Conservation (phyloP, 257 asterid species). For the Salvia hispanica region DNA sequence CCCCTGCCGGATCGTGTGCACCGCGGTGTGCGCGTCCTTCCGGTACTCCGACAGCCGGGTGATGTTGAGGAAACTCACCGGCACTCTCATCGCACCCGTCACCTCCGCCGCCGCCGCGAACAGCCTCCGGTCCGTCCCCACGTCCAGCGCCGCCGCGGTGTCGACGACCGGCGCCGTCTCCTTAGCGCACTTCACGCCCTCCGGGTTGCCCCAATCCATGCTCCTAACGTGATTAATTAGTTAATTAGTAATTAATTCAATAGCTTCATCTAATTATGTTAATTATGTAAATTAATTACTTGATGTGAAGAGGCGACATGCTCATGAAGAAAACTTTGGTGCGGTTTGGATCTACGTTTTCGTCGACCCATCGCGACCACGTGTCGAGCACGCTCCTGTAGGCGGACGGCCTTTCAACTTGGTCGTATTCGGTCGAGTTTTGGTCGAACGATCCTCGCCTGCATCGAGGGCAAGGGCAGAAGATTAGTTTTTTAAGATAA, state of each 20-base stretch:
- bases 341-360: slow-evolving; percentile 54
- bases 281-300: slow-evolving; percentile 33
- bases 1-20: slow-evolving; percentile 85
- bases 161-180: slow-evolving; percentile 72
- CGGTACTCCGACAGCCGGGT: slow-evolving; percentile 75
- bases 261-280: too few species aligned
- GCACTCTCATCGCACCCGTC: slow-evolving; percentile 51
- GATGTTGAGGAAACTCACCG: slow-evolving; percentile 63
- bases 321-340: slow-evolving; percentile 83
- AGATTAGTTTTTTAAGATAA: too few species aligned
- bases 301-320: slow-evolving; percentile 98
- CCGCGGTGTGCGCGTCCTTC: slow-evolving; percentile 81
- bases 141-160: slow-evolving; percentile 57
- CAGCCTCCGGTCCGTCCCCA: slow-evolving; percentile 70
- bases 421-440: slow-evolving; percentile 67
- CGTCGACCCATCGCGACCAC: slow-evolving; percentile 77
- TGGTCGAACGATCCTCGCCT: slow-evolving; percentile 79
- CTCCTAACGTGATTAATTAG: slow-evolving; percentile 44
- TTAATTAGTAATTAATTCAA: too few species aligned
- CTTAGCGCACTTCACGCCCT: slow-evolving; percentile 74
- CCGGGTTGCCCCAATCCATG: slow-evolving; percentile 77
- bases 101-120: slow-evolving; percentile 53
- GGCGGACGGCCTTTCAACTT: slow-evolving; percentile 61
- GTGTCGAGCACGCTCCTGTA: slow-evolving; percentile 70
- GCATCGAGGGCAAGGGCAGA: neutral